Base-by-base conservation (phyloP, 768 basidiomycete genomes). In the Pleurotus eryngii region DNA sequence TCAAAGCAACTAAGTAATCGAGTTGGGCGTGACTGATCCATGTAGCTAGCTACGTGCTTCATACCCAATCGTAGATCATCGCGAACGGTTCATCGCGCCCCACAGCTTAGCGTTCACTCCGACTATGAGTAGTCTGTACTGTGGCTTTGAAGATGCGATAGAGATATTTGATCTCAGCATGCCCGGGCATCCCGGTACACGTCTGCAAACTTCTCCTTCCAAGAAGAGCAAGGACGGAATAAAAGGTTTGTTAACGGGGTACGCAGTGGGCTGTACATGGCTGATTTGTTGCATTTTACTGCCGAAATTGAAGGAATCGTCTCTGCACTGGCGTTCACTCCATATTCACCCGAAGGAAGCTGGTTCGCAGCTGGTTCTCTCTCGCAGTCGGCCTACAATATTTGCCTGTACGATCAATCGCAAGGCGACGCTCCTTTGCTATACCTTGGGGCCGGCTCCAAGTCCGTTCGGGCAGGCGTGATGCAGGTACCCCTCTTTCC, bases 21-120 rank as follows among this genome's bases (percentile, higher is more conserved):
- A 18, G 43, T 11, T 30, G 12, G 3, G 15, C 6, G 24, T 39
- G 17, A 49, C 59, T 39, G 38, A 50, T 55, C 51, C 15, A 6
- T 56, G 18, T 6, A 0, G 14, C 18, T 65, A 97, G 95, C 81
- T 92, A 17, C 84, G 95, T 15, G 96, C 95, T 0, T 95, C 92
- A 1, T 98, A 98, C 69, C 78, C 79, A 40, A 96, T 98, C 39
- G 81, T 98, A 8, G 95, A 98, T 68, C 95, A 98, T 64, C 78
- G 89, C n/a, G 96, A 98, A 72, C 82, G 95, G 30, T 85, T 92
- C 55, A 77, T 97, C 40, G 94, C 92, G 0, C 95, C 96, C 0
- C 89, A 93, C 55, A 84, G 84, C 62, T 75, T 98, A 58, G 79
- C 87, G 0, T 98, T 97, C 71, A 90, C 91, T 62, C 68, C 77